phyloP scores from a whole-genome alignment of 2,329 filamentous ascomycete species.

The Acarospora socialis region DNA sequence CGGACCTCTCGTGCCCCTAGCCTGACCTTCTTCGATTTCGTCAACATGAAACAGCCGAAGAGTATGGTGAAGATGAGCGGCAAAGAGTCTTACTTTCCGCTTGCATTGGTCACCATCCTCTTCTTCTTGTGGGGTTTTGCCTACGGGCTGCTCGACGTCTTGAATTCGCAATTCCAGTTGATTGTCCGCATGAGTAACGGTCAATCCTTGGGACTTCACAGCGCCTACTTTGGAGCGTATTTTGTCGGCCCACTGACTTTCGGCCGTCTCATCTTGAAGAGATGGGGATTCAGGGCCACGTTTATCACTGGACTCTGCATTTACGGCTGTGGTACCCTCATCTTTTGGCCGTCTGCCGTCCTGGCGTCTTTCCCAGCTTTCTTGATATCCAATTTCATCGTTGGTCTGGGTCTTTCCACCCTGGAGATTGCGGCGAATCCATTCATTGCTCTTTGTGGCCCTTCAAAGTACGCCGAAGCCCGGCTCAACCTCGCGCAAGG shows the following conservation, averaged over 20 bases:
- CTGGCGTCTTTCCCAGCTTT: constrained; percentile 47
- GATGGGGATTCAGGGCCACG: constrained; percentile 48
- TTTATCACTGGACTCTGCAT: constrained; percentile 46
- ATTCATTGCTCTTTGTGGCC: constrained; percentile 48
- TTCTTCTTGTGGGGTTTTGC: constrained; percentile 88
- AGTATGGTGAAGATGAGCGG: constrained; percentile 45
- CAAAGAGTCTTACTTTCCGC: constrained; percentile 42
- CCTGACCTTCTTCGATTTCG: constrained; percentile 47
- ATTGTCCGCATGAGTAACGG: constrained; percentile 34
- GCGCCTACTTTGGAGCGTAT: constrained; percentile 47
- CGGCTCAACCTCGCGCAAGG: constrained; percentile 47
- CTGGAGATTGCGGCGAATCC: constrained; percentile 48
- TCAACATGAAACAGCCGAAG: constrained; percentile 41
- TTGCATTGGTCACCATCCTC: constrained; percentile 56
- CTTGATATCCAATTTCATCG: constrained; percentile 48
- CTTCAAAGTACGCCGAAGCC: constrained; percentile 44
- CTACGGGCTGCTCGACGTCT: constrained; percentile 69
- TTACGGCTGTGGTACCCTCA: constrained; percentile 46
- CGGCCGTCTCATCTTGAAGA: constrained; percentile 39
- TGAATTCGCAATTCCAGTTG: constrained; percentile 51
- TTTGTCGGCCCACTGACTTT: constrained; percentile 40
- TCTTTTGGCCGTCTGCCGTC: constrained; percentile 53
- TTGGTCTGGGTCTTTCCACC: constrained; percentile 44
- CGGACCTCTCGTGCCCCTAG: constrained; percentile 20
- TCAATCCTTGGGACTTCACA: constrained; percentile 40